These are phyloP conservation scores for Cryptococcus sp. DNA, from an alignment of 1,284 basidiomycete genomes.

Conservation along the genomic window DNA sequence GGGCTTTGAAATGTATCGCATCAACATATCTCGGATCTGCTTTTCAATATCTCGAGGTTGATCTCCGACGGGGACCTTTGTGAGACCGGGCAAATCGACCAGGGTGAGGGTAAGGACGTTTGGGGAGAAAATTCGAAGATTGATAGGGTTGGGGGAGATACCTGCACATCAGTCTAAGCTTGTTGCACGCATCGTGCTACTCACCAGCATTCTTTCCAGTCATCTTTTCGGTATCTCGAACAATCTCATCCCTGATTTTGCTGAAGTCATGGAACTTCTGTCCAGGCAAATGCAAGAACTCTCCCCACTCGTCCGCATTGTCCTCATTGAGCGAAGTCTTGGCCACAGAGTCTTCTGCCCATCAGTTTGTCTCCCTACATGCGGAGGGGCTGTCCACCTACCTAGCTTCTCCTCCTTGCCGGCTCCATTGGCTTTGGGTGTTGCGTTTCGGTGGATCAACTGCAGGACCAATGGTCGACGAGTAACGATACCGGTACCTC, in stretches of 20 bases:
- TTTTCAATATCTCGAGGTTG: conserved; percentile 97
- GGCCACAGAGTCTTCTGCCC: conserved; percentile 28
- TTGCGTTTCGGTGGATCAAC: conserved; percentile 74
- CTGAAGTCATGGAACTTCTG: conserved; percentile 97
- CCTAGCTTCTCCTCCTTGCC: conserved; percentile 39
- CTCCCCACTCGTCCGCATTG: conserved; percentile 95
- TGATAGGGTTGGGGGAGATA: conserved; percentile 93
- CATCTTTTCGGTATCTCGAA: conserved; percentile 94
- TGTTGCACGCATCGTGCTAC: conserved; percentile 6
- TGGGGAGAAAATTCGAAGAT: conserved; percentile 92
- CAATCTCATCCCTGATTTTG: conserved; percentile 94
- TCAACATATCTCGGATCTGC: conserved; percentile 93
- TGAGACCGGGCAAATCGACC: conserved; percentile 93
- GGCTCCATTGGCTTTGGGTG: conserved; percentile 52
- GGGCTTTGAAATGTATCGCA: conserved; percentile 93
- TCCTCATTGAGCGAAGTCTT: conserved; percentile 54
- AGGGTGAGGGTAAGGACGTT: conserved; percentile 94
- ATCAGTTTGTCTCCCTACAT: conserved; percentile 1
- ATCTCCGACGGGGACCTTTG: conserved; percentile 92
- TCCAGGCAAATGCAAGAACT: conserved; percentile 91
- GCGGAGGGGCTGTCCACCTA: conserved; percentile 1
- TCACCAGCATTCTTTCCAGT: conserved; percentile 86
- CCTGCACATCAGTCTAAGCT: conserved; percentile 49
- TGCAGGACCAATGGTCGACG: conserved; percentile 90
- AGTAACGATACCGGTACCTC: conserved; percentile 96